A percentile compares a stretch with the other conserved stretches of the same genome.
Evolutionary conservation across 2,329 filamentous ascomycete species (phyloP).

Genomic region (Alternaria burnsii): DNA sequence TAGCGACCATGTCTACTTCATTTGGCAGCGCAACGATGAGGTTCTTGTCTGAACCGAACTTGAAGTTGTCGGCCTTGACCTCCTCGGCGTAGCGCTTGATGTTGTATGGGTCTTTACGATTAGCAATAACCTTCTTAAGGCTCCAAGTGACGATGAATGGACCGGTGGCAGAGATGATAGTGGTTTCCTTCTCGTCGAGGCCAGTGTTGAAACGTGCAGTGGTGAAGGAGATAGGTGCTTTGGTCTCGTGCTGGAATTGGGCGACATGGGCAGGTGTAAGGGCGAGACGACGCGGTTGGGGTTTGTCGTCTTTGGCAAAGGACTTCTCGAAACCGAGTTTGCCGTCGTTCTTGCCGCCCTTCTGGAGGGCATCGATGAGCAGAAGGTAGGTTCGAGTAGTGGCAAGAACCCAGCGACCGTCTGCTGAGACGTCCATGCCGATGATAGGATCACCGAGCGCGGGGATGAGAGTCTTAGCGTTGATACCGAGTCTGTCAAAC

Average conservation of each 20-base stretch:
- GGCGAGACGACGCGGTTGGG: slow-evolving; percentile 87
- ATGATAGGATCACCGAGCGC: slow-evolving; percentile 95
- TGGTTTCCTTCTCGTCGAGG: slow-evolving; percentile 81
- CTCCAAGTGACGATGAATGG: slow-evolving; percentile 98
- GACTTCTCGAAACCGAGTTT: slow-evolving; percentile 97
- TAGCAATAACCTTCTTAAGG: slow-evolving; percentile 84
- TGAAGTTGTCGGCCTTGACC: slow-evolving; percentile 98
- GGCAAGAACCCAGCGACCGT: slow-evolving; percentile 93
- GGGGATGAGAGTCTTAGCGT: slow-evolving; percentile 96
- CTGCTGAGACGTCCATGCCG: slow-evolving; percentile 92
- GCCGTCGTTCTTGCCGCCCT: slow-evolving; percentile 93
- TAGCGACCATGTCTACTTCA: slow-evolving; percentile 97
- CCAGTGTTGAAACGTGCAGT: slow-evolving; percentile 94
- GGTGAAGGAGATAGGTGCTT: slow-evolving; percentile 85
- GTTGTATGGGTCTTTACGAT: slow-evolving; percentile 86
- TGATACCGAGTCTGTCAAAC: slow-evolving; percentile 95
- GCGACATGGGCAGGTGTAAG: slow-evolving; percentile 92
- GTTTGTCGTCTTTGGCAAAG: slow-evolving; percentile 92
- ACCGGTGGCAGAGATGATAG: slow-evolving; percentile 94
- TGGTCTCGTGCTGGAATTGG: slow-evolving; percentile 97
- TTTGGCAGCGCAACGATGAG: slow-evolving; percentile 97
- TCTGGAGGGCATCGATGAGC: slow-evolving; percentile 89
- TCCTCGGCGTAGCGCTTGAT: slow-evolving; percentile 97
- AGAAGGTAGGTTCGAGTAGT: slow-evolving; percentile 95
- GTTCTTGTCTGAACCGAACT: slow-evolving; percentile 95